Evolutionary conservation across 768 basidiomycete genomes (phyloP).

Genomic region (Mycena rosella): DNA sequence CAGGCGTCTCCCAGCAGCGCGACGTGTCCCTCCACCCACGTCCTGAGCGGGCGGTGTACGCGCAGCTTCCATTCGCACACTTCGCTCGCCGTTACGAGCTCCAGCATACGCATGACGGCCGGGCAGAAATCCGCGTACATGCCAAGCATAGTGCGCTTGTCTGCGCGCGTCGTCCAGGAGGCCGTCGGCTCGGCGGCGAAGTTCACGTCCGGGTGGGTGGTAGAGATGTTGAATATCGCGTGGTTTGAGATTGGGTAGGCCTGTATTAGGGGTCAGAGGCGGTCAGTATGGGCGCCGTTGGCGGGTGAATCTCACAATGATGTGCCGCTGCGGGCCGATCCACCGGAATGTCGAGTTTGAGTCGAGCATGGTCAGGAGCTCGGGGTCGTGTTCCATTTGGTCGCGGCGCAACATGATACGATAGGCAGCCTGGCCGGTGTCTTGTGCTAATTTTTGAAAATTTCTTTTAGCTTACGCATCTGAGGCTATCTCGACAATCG

Average conservation of each 20-base stretch:
- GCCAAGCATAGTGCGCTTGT: constrained; percentile 50
- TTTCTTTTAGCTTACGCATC: background rate
- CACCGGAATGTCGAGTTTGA: constrained; percentile 48
- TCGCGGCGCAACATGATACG: constrained; percentile 50
- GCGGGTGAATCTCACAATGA: constrained; percentile 39
- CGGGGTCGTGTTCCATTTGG: constrained; percentile 47
- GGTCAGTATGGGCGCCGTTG: too few species aligned
- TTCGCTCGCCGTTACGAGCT: constrained; percentile 49
- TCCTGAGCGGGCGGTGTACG: constrained; percentile 51
- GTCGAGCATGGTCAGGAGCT: constrained; percentile 49
- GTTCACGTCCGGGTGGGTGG: constrained; percentile 51
- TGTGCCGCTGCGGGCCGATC: constrained; percentile 52
- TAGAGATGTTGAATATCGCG: constrained; percentile 53
- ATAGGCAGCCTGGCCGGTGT: constrained; percentile 56
- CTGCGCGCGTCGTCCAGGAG: constrained; percentile 49
- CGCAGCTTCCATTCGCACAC: constrained; percentile 58
- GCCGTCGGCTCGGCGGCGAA: constrained; percentile 49
- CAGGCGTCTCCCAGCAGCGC: constrained; percentile 54
- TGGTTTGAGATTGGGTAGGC: constrained; percentile 53
- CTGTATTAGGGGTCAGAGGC: background rate
- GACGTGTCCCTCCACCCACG: constrained; percentile 51
- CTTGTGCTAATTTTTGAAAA: constrained; percentile 38
- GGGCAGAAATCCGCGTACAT: constrained; percentile 52
- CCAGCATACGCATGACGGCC: constrained; percentile 48
- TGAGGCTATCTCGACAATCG: background rate